Conservation (phyloP, 1,284 basidiomycete genomes). For the Blastosporella zonata region DNA sequence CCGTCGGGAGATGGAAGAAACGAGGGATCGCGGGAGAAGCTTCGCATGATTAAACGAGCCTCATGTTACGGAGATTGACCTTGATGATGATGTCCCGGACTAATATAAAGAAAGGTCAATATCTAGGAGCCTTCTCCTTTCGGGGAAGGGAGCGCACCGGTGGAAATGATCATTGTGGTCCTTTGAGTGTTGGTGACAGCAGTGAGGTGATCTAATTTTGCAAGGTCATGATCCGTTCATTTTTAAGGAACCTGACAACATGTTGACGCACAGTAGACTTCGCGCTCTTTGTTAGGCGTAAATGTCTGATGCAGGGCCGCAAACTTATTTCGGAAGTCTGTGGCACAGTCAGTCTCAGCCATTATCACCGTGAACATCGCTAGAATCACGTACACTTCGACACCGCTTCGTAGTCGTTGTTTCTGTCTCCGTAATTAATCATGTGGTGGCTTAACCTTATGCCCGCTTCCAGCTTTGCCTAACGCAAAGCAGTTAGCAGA, state of each 20-base stretch:
- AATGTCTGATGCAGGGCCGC: conserved; percentile 60
- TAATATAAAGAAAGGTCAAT: conserved; percentile 22
- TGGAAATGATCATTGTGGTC: conserved; percentile 54
- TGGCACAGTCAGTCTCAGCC: conserved; percentile 10
- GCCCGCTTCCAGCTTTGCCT: conserved; percentile 73
- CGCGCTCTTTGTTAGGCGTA: conserved; percentile 66
- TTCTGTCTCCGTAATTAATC: conserved; percentile 61
- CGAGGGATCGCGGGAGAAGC: neutral
- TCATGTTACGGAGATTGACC: conserved; percentile 52
- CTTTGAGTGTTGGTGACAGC: conserved; percentile 68
- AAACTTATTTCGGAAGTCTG: conserved; percentile 75
- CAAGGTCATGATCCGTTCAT: neutral
- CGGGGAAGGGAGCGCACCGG: conserved; percentile 35
- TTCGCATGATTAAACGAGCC: conserved; percentile 40
- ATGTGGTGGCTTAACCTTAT: conserved; percentile 67
- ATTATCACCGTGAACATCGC: neutral
- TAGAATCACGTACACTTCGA: conserved; percentile 53
- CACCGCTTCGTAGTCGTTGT: conserved; percentile 72
- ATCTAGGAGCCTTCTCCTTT: neutral
- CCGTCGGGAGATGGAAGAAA: neutral
- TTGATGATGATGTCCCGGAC: conserved; percentile 64
- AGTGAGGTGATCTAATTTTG: conserved; percentile 65
- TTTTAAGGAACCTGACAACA: conserved; percentile 3
- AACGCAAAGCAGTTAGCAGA: conserved; percentile 2
- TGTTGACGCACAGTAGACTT: conserved; percentile 57